phyloP scores from a whole-genome alignment of 768 basidiomycete species.

The Dacryopinax primogenitus region DNA sequence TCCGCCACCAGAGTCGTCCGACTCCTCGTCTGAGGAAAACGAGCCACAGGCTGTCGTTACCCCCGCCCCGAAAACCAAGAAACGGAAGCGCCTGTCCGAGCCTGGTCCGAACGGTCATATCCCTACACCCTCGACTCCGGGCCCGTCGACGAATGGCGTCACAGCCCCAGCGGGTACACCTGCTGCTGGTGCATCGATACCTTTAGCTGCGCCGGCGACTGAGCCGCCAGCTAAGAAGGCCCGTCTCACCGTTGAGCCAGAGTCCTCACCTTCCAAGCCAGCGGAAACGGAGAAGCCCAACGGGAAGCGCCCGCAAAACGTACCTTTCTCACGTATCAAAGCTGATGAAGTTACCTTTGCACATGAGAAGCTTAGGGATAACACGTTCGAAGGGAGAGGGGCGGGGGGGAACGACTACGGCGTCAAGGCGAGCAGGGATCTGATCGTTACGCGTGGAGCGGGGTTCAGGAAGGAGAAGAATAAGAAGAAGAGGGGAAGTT shows the following conservation, averaged over 20 bases:
- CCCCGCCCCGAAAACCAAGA: conserved; percentile 11
- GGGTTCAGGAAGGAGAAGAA: conserved; percentile 99
- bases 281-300: conserved; percentile 22
- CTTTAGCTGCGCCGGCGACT: conserved; percentile 39
- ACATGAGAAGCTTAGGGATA: conserved; percentile 46
- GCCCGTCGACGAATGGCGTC: background rate
- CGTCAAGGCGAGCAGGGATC: conserved; percentile 64
- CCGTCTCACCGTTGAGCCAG: conserved; percentile 41
- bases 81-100: conserved; percentile 17
- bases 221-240: conserved; percentile 10
- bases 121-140: background rate
- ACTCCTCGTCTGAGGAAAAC: conserved; percentile 10
- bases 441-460: conserved; percentile 85
- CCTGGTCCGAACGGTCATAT: conserved; percentile 18
- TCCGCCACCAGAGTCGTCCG: conserved; percentile 13
- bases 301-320: conserved; percentile 33
- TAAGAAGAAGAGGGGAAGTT: conserved; percentile 96
- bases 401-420: conserved; percentile 65
- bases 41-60: background rate
- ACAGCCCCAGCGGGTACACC: conserved; percentile 7
- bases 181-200: conserved; percentile 38
- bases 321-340: conserved; percentile 73
- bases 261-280: conserved; percentile 38
- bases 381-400: conserved; percentile 59
- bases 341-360: conserved; percentile 41